Percentiles rank a stretch among this genome's conserved stretches.
These are phyloP conservation scores for Pseudophaeomoniella oleicola DNA, from an alignment of 2,329 filamentous ascomycete genomes.

Conservation along the genomic window DNA sequence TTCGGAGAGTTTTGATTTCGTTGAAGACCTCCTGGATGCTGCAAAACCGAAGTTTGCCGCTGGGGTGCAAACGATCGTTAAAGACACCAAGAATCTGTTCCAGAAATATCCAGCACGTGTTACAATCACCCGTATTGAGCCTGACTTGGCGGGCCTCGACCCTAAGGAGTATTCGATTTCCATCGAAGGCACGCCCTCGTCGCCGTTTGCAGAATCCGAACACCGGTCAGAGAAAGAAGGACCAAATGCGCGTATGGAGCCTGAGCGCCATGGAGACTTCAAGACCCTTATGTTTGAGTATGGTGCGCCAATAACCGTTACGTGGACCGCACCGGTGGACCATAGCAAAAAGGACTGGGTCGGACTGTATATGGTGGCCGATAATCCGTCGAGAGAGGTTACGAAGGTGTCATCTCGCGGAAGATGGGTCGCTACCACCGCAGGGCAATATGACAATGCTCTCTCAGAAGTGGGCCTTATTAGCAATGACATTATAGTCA, in stretches of 20 bases:
- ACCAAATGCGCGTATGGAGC: conserved; percentile 45
- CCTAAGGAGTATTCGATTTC: conserved; percentile 66
- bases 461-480: conserved; percentile 66
- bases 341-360: conserved; percentile 93
- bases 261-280: conserved; percentile 46
- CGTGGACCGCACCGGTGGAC: conserved; percentile 75
- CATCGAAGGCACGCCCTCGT: conserved; percentile 51
- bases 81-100: conserved; percentile 76
- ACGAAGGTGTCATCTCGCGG: conserved; percentile 77
- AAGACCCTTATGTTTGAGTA: conserved; percentile 75
- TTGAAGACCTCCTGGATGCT: conserved; percentile 78
- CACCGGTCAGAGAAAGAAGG: conserved; percentile 60
- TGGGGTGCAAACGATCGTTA: conserved; percentile 73
- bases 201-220: conserved; percentile 38
- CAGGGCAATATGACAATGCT: conserved; percentile 59
- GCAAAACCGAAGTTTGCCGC: conserved; percentile 75
- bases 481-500: conserved; percentile 47
- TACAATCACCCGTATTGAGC: conserved; percentile 63
- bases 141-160: conserved; percentile 67
- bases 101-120: conserved; percentile 78
- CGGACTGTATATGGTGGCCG: conserved; percentile 87
- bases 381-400: conserved; percentile 73
- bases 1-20: conserved; percentile 72
- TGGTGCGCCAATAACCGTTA: conserved; percentile 75
- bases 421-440: conserved; percentile 73